Conservation (phyloP, 2,329 filamentous ascomycete species). For the Colletotrichum sp. region DNA sequence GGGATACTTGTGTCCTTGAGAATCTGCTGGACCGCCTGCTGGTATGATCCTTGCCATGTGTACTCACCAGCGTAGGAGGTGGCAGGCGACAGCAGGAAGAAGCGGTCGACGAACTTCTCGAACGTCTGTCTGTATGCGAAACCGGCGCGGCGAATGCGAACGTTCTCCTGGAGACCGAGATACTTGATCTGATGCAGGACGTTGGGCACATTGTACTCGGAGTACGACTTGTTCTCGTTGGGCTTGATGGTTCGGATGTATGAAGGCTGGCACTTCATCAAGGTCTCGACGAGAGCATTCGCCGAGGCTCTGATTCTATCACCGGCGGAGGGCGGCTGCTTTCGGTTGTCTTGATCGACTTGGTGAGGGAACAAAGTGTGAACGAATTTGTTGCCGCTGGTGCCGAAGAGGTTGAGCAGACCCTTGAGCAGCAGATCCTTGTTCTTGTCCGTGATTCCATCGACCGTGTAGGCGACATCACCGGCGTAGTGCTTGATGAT, state of each 20-base stretch:
- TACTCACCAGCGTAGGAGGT: conserved; percentile 97
- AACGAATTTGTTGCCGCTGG: conserved; percentile 84
- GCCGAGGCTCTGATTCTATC: conserved; percentile 96
- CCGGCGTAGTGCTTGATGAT: conserved; percentile 99
- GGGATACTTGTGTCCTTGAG: conserved; percentile 96
- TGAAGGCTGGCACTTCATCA: conserved; percentile 97
- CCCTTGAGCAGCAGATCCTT: conserved; percentile 98
- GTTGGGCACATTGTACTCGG: conserved; percentile 89
- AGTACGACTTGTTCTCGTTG: conserved; percentile 97
- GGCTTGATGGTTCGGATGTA: conserved; percentile 99
- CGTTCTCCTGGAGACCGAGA: conserved; percentile 98
- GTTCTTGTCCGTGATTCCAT: conserved; percentile 99
- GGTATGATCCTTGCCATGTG: conserved; percentile 89
- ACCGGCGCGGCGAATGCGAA: conserved; percentile 92
- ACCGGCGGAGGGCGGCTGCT: conserved; percentile 90
- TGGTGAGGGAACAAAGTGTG: conserved; percentile 90
- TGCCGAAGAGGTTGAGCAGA: conserved; percentile 82
- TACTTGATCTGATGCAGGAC: conserved; percentile 99
- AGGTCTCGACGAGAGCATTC: conserved; percentile 90
- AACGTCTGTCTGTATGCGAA: conserved; percentile 98
- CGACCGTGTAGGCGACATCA: conserved; percentile 92
- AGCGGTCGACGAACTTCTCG: conserved; percentile 97
- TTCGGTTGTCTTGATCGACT: conserved; percentile 94
- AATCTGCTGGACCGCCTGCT: conserved; percentile 89
- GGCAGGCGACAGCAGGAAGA: conserved; percentile 92